Percentiles rank a stretch among this genome's conserved stretches.
phyloP scores from a whole-genome alignment of 192 early-diverging fungal genomes.

The Backusella luteola region DNA sequence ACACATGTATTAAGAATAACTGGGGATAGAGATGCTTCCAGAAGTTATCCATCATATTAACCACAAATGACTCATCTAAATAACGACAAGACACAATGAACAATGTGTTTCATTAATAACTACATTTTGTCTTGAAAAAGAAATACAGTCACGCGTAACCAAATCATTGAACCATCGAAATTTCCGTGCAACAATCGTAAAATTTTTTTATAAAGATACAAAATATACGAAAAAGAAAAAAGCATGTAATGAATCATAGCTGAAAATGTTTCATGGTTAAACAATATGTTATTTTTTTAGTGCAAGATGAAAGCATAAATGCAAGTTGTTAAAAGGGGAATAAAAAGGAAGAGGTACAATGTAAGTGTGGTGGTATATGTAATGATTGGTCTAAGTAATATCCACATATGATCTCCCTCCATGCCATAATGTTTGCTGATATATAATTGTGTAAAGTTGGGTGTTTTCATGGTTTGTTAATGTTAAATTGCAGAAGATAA shows the following conservation, averaged over 20 bases:
- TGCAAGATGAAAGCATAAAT: conserved; percentile 12
- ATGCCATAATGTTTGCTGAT: neutral
- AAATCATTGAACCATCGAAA: neutral
- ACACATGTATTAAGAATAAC: neutral
- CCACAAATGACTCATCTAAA: neutral
- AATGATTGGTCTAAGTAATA: conserved; percentile 8
- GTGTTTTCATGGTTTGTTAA: neutral
- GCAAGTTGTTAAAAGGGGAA: conserved; percentile 5
- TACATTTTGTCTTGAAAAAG: neutral
- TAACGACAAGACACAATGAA: neutral
- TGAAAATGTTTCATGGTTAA: neutral
- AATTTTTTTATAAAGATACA: neutral
- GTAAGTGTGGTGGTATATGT: neutral
- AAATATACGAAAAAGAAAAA: neutral
- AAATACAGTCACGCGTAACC: neutral
- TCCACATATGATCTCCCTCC: neutral
- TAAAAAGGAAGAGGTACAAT: neutral
- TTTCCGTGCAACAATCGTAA: neutral
- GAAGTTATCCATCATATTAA: neutral
- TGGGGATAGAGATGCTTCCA: neutral
- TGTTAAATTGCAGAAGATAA: neutral
- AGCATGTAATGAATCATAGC: neutral
- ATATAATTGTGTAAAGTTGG: neutral
- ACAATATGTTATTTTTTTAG: neutral
- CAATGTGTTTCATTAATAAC: neutral